A percentile compares a stretch with the other conserved stretches of the same genome.
Conservation (phyloP, 2,329 filamentous ascomycete species). For the Penicillium decumbens region DNA sequence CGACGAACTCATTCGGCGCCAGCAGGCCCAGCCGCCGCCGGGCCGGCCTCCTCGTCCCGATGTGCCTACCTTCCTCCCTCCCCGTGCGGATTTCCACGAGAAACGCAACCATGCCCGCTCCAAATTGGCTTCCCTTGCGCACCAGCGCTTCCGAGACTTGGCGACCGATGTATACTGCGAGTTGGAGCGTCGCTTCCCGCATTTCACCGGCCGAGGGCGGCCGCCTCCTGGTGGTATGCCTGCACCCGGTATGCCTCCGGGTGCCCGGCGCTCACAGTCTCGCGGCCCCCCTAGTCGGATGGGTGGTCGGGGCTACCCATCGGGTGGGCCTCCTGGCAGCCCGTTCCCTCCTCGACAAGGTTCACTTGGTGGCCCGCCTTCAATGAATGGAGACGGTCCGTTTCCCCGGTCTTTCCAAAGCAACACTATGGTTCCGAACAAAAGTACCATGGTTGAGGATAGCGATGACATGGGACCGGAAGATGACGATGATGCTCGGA, state of each 20-base stretch:
- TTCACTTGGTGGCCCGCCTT: conserved; percentile 40
- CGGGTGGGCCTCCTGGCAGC: conserved; percentile 33
- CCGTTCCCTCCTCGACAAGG: conserved; percentile 40
- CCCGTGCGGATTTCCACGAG: conserved; percentile 87
- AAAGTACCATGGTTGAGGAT: conserved; percentile 95
- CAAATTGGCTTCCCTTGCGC: conserved; percentile 83
- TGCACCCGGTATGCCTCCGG: conserved; percentile 26
- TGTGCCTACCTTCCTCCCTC: conserved; percentile 67
- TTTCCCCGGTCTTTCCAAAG: conserved; percentile 86
- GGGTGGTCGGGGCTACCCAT: conserved; percentile 35
- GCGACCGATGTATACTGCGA: conserved; percentile 96
- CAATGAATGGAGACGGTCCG: conserved; percentile 63
- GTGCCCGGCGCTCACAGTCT: conserved; percentile 41
- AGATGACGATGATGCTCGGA: conserved; percentile 55
- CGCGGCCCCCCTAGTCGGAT: conserved; percentile 34
- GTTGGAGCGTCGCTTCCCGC: conserved; percentile 81
- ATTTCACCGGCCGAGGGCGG: conserved; percentile 66
- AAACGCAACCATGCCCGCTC: conserved; percentile 98
- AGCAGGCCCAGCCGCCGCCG: conserved; percentile 56
- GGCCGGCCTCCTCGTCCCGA: conserved; percentile 43
- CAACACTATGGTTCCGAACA: conserved; percentile 95
- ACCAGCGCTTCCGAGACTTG: conserved; percentile 81
- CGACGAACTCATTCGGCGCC: conserved; percentile 85
- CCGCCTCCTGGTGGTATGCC: conserved; percentile 52
- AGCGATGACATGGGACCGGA: conserved; percentile 66